These are phyloP conservation scores for Populus tremula DNA, from an alignment of 345 rosid genomes.

Conservation along the genomic window DNA sequence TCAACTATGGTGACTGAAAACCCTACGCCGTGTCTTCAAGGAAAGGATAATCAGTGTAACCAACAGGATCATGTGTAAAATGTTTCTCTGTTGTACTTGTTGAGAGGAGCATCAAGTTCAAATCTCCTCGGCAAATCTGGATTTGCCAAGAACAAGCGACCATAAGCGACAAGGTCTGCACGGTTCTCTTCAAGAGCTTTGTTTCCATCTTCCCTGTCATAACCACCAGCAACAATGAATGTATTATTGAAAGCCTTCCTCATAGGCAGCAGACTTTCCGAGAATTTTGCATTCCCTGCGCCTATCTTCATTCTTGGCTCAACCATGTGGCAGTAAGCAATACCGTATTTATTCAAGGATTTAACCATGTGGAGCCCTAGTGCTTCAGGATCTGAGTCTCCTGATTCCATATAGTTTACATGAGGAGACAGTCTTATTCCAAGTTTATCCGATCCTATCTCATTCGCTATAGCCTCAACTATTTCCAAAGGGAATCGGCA, in stretches of 20 bases:
- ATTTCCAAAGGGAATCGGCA: constrained; percentile 54
- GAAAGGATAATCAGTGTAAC: constrained; percentile 66
- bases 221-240: constrained; percentile 59
- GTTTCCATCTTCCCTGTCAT: constrained; percentile 43
- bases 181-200: constrained; percentile 36
- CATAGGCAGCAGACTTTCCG: constrained; percentile 44
- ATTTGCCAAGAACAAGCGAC: constrained; percentile 56
- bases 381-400: constrained; percentile 58
- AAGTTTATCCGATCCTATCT: constrained; percentile 57
- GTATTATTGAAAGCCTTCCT: constrained; percentile 58
- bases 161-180: constrained; percentile 54
- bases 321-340: constrained; percentile 62
- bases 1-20: no score
- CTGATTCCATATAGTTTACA: constrained; percentile 46
- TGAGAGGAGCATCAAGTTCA: constrained; percentile 47
- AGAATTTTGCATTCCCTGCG: constrained; percentile 23
- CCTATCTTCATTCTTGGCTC: constrained; percentile 53
- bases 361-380: constrained; percentile 56
- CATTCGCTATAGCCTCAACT: constrained; percentile 55
- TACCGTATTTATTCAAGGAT: constrained; percentile 47
- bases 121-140: constrained; percentile 71
- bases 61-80: constrained; percentile 54
- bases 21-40: constrained; percentile 30
- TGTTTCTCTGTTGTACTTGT: constrained; percentile 46
- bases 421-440: constrained; percentile 65